Percentiles rank a stretch among this genome's conserved stretches.
phyloP scores from a whole-genome alignment of 2,329 filamentous ascomycete species.

The Endoconidiophora polonica region DNA sequence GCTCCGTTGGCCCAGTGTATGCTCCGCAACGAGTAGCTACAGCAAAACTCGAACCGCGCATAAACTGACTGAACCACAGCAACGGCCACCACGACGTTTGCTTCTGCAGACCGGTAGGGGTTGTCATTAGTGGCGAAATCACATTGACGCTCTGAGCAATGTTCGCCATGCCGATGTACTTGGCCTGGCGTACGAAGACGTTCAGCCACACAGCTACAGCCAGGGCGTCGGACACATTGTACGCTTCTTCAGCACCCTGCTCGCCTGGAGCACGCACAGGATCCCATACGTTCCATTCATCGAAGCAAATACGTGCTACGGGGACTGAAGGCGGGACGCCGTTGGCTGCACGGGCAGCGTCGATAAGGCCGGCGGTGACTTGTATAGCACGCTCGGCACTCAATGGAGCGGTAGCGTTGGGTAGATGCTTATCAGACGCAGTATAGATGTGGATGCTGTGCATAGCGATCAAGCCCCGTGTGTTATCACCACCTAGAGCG shows the following conservation, averaged over 20 bases:
- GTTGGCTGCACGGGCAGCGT: conserved; percentile 57
- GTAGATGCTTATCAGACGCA: conserved; percentile 32
- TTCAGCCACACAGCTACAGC: conserved; percentile 64
- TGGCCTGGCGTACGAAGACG: conserved; percentile 56
- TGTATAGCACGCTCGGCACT: conserved; percentile 59
- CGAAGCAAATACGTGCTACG: conserved; percentile 58
- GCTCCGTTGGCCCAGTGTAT: conserved; percentile 51
- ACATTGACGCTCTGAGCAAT: conserved; percentile 67
- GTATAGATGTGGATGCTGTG: conserved; percentile 72
- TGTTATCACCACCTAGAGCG: conserved; percentile 20
- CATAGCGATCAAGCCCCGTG: conserved; percentile 48
- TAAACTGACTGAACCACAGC: conserved; percentile 43
- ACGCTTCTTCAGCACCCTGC: conserved; percentile 52
- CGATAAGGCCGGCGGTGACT: conserved; percentile 50
- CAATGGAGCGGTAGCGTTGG: conserved; percentile 37
- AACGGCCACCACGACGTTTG: conserved; percentile 65
- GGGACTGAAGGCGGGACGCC: conserved; percentile 40
- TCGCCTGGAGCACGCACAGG: conserved; percentile 54
- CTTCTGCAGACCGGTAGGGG: conserved; percentile 42
- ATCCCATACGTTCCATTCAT: conserved; percentile 79
- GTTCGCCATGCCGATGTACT: conserved; percentile 59
- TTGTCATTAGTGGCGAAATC: conserved; percentile 62
- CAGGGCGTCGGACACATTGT: conserved; percentile 59
- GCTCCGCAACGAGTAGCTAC: conserved; percentile 45
- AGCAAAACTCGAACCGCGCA: conserved; percentile 55